Percentiles rank a stretch among this genome's conserved stretches.
Conservation (phyloP, 2,329 filamentous ascomycete genomes). For the Atkinsonella texensis region DNA sequence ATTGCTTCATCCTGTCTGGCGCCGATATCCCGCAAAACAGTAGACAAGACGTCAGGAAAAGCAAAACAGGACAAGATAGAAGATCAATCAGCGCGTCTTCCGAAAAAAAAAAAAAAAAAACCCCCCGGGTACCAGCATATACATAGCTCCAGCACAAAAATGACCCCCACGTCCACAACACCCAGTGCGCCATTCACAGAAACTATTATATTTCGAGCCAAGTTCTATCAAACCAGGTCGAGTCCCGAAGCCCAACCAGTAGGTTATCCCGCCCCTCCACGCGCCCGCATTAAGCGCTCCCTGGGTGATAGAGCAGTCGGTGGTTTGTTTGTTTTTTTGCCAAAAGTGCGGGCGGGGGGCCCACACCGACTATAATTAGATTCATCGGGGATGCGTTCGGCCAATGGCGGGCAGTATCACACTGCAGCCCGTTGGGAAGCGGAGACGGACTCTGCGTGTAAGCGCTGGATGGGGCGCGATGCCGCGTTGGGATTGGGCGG, state of each 20-base stretch:
- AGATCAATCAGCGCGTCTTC: neutral
- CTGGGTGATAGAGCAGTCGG: neutral
- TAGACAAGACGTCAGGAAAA: neutral
- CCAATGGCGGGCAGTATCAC: constrained; percentile 3
- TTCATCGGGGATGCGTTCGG: neutral
- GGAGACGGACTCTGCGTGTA: neutral
- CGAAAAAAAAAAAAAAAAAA: neutral
- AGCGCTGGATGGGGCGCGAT: neutral
- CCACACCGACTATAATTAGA: neutral
- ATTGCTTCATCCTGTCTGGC: neutral
- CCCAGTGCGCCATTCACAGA: neutral
- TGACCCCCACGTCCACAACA: neutral
- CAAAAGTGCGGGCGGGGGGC: too few species aligned
- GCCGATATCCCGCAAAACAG: neutral
- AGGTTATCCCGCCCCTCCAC: neutral
- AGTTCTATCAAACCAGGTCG: neutral
- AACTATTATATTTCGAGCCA: neutral
- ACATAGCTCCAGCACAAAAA: neutral
- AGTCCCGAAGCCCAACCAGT: neutral
- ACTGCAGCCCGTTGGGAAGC: neutral
- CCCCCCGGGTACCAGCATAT: neutral
- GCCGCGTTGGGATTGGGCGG: neutral
- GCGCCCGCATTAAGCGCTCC: neutral
- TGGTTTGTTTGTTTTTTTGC: too few species aligned
- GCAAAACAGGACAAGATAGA: neutral